phyloP scores from a whole-genome alignment of 371 early-diverging fungal species.

The Mucor mucedo region DNA sequence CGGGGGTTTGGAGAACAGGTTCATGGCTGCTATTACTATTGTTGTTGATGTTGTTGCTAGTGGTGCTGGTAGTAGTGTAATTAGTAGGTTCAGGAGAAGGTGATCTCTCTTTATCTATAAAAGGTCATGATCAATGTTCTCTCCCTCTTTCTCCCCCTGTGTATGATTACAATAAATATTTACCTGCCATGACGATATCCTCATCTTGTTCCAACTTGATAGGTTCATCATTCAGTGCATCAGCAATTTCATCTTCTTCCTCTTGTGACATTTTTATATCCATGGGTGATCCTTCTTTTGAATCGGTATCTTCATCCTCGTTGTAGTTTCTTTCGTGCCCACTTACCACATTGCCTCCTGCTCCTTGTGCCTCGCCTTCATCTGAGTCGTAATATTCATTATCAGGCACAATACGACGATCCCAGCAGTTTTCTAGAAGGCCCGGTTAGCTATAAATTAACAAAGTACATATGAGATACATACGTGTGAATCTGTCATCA shows the following conservation, averaged over 20 bases:
- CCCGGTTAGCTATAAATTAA: too few species aligned
- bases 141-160: not conserved
- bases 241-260: conserved; percentile 41
- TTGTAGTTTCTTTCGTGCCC: conserved; percentile 40
- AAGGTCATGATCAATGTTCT: too few species aligned
- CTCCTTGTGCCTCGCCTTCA: conserved; percentile 61
- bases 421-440: conserved; percentile 55
- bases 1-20: too few species aligned
- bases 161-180: not conserved
- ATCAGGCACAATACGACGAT: conserved; percentile 65
- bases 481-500: conserved; percentile 59
- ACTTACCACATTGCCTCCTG: conserved; percentile 26
- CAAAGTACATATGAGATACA: not conserved
- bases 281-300: conserved; percentile 16
- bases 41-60: not conserved
- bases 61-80: not conserved
- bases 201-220: conserved; percentile 18
- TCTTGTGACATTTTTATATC: conserved; percentile 36
- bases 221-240: conserved; percentile 29
- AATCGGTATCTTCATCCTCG: not conserved
- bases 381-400: conserved; percentile 74
- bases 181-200: conserved; percentile 3
- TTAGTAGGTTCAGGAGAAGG: not conserved
- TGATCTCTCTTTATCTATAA: not conserved
- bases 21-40: too few species aligned